phyloP scores from a whole-genome alignment of 2,329 filamentous ascomycete species.

The Cladophialophora psammophila region DNA sequence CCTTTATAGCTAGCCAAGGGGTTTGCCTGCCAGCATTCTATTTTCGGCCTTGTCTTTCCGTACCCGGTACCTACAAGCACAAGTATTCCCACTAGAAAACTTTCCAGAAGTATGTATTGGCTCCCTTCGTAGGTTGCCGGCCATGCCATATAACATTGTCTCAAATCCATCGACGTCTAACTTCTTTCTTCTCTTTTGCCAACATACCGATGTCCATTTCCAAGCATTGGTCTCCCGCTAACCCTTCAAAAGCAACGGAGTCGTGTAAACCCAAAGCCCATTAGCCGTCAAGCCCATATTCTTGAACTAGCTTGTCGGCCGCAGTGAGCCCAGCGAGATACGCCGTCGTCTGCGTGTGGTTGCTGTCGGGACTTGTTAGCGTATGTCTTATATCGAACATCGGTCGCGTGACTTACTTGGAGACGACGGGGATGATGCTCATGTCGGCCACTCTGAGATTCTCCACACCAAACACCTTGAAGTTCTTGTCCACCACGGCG shows the following conservation, averaged over 20 bases:
- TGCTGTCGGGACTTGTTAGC: conserved; percentile 44
- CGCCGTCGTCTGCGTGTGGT: conserved; percentile 62
- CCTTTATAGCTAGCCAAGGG: background rate
- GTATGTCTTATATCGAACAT: conserved; percentile 1
- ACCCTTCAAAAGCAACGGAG: conserved; percentile 2
- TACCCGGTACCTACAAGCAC: background rate
- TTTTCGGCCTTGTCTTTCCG: background rate
- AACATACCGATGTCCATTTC: background rate
- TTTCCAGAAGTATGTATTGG: background rate
- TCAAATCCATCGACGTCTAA: background rate
- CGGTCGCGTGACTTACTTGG: conserved; percentile 38
- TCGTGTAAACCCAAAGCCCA: background rate
- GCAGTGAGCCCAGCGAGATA: conserved; percentile 62
- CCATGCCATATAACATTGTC: background rate
- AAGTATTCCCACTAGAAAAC: background rate
- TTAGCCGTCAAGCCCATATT: conserved; percentile 50
- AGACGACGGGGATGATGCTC: conserved; percentile 52
- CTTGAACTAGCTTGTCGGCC: conserved; percentile 58
- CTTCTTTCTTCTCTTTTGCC: background rate
- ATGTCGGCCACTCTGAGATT: conserved; percentile 53
- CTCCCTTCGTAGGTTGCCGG: background rate
- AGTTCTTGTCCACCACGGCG: conserved; percentile 58
- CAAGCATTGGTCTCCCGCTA: background rate
- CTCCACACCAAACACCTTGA: conserved; percentile 50
- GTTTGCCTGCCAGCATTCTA: background rate